phyloP scores from a whole-genome alignment of 2,329 filamentous ascomycete species.

The Alternaria burnsii region DNA sequence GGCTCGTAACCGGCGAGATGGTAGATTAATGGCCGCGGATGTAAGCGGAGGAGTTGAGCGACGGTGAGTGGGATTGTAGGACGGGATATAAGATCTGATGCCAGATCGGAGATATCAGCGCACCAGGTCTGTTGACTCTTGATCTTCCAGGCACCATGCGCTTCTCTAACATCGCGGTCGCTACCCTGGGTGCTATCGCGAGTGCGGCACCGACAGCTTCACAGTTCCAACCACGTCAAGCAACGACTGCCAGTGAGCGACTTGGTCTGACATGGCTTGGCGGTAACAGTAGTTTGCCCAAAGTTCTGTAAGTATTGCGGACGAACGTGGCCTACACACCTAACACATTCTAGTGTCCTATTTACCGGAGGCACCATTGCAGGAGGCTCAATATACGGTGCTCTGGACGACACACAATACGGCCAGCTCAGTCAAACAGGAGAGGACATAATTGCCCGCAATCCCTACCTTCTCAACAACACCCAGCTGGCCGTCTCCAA shows the following conservation, averaged over 20 bases:
- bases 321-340: background rate
- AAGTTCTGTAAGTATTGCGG: slow-evolving; percentile 26
- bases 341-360: slow-evolving; percentile 21
- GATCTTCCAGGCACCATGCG: background rate
- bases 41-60: background rate
- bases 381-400: slow-evolving; percentile 37
- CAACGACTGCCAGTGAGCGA: slow-evolving; percentile 31
- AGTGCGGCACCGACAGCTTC: background rate
- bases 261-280: slow-evolving; percentile 34
- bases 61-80: background rate
- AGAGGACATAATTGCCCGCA: slow-evolving; percentile 38
- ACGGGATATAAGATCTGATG: background rate
- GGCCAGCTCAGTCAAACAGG: slow-evolving; percentile 32
- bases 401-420: slow-evolving; percentile 42
- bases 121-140: background rate
- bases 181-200: background rate
- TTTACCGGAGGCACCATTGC: slow-evolving; percentile 42
- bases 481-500: slow-evolving; percentile 42
- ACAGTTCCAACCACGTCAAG: slow-evolving; percentile 7
- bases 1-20: background rate
- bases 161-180: background rate
- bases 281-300: slow-evolving; percentile 33
- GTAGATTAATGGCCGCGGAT: background rate
- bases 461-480: slow-evolving; percentile 39
- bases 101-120: rapidly evolving